Conservation (phyloP, 768 basidiomycete genomes). For the Multifurca ochricompacta region DNA sequence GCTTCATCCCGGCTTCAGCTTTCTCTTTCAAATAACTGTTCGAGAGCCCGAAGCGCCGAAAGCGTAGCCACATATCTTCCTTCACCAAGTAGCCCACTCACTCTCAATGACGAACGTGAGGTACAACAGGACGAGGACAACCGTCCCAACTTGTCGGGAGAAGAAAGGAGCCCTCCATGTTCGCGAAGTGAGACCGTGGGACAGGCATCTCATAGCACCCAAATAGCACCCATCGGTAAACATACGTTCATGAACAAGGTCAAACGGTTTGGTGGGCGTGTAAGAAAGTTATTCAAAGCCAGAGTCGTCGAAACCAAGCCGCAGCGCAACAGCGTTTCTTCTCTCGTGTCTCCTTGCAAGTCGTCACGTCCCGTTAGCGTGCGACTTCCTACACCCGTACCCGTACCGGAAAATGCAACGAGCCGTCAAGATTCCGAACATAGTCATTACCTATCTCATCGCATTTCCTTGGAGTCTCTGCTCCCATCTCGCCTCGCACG, state of each 20-base stretch:
- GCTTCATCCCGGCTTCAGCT: slow-evolving; percentile 15
- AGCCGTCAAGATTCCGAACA: background rate
- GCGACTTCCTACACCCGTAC: background rate
- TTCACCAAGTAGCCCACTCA: background rate
- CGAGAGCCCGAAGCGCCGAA: slow-evolving; percentile 1
- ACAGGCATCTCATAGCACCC: background rate
- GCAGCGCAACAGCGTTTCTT: slow-evolving; percentile 1
- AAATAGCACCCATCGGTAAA: background rate
- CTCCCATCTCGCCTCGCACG: slow-evolving; percentile 6
- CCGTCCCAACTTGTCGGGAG: background rate
- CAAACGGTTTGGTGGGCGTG: slow-evolving; percentile 16
- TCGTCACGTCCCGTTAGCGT: slow-evolving; percentile 2
- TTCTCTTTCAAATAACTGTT: slow-evolving; percentile 10
- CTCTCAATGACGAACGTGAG: background rate
- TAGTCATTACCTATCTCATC: background rate
- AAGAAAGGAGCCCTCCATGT: background rate
- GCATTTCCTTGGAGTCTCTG: slow-evolving; percentile 18
- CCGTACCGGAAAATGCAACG: slow-evolving; percentile 2
- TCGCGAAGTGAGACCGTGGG: background rate
- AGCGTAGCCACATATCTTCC: slow-evolving; percentile 7
- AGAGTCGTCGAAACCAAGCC: slow-evolving; percentile 4
- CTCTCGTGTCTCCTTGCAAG: slow-evolving; percentile 2
- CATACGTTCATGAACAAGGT: slow-evolving; percentile 15
- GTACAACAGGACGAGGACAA: background rate
- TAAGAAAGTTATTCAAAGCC: slow-evolving; percentile 16